These are phyloP conservation scores for Alternaria consortialis DNA, from an alignment of 2,329 filamentous ascomycete species.

Conservation along the genomic window DNA sequence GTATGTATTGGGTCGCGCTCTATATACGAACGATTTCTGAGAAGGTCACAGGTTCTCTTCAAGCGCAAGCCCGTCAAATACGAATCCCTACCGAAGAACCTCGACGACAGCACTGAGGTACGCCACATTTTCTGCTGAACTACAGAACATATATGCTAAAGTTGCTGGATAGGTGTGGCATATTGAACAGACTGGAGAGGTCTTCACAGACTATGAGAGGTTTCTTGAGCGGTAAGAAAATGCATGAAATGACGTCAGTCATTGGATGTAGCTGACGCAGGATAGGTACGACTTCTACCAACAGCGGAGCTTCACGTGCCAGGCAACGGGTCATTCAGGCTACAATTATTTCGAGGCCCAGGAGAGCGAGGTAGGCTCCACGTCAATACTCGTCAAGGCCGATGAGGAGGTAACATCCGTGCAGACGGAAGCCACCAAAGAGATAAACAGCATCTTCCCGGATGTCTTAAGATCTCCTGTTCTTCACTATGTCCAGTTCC, in stretches of 20 bases:
- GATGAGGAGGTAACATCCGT: slow-evolving; percentile 42
- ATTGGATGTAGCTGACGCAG: slow-evolving; percentile 27
- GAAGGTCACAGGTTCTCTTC: slow-evolving; percentile 77
- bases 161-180: slow-evolving; percentile 77
- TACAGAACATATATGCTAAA: slow-evolving; percentile 38
- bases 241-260: slow-evolving; percentile 32
- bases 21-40: slow-evolving; percentile 25
- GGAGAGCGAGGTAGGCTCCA: slow-evolving; percentile 79
- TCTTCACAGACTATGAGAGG: slow-evolving; percentile 87
- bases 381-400: slow-evolving; percentile 33
- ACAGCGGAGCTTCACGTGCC: slow-evolving; percentile 92
- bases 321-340: slow-evolving; percentile 92
- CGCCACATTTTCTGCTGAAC: slow-evolving; percentile 37
- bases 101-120: slow-evolving; percentile 87
- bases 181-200: slow-evolving; percentile 87
- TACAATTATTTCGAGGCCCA: slow-evolving; percentile 93
- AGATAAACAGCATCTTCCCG: slow-evolving; percentile 91
- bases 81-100: slow-evolving; percentile 73
- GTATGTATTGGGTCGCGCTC: slow-evolving; percentile 33
- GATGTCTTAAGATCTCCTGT: slow-evolving; percentile 91
- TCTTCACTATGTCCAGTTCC: slow-evolving; percentile 88
- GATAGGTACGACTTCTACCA: slow-evolving; percentile 90
- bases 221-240: slow-evolving; percentile 79
- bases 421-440: slow-evolving; percentile 73
- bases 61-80: slow-evolving; percentile 95